phyloP scores from a whole-genome alignment of 805 yeast genomes.

The Wickerhamiella vanderwaltii region DNA sequence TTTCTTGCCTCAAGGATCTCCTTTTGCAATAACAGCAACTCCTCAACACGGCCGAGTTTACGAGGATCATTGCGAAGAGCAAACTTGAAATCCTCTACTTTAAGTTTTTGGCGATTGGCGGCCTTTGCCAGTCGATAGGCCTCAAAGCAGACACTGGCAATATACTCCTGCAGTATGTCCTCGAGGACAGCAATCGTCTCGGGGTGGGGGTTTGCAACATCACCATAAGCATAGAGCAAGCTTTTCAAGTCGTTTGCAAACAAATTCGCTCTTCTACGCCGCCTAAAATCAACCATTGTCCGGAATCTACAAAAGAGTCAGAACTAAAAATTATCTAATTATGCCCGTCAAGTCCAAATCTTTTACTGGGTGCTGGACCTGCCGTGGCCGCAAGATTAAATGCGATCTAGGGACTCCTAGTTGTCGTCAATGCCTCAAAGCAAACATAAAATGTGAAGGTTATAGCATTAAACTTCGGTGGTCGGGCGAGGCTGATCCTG shows the following conservation, averaged over 20 bases:
- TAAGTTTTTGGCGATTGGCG: slow-evolving; percentile 47
- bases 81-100: slow-evolving; percentile 61
- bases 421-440: slow-evolving; percentile 58
- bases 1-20: slow-evolving; percentile 54
- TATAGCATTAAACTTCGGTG: slow-evolving; percentile 72
- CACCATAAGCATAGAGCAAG: slow-evolving; percentile 61
- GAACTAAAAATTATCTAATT: neutral
- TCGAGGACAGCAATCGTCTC: slow-evolving; percentile 57
- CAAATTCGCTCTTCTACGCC: slow-evolving; percentile 17
- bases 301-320: neutral
- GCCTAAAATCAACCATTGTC: slow-evolving; percentile 3
- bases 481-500: slow-evolving; percentile 30
- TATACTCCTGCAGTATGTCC: slow-evolving; percentile 52
- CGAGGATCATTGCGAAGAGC: slow-evolving; percentile 53
- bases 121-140: slow-evolving; percentile 40
- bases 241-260: slow-evolving; percentile 39
- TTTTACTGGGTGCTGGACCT: slow-evolving; percentile 81
- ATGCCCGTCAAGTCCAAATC: slow-evolving; percentile 45
- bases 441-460: slow-evolving; percentile 65
- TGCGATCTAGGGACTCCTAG: slow-evolving; percentile 64
- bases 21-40: slow-evolving; percentile 46
- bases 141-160: slow-evolving; percentile 48
- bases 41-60: slow-evolving; percentile 59
- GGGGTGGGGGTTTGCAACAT: slow-evolving; percentile 50
- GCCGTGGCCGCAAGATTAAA: slow-evolving; percentile 65